Conservation (phyloP, 2,329 filamentous ascomycete species). For the Aspergillus luchuensis region DNA sequence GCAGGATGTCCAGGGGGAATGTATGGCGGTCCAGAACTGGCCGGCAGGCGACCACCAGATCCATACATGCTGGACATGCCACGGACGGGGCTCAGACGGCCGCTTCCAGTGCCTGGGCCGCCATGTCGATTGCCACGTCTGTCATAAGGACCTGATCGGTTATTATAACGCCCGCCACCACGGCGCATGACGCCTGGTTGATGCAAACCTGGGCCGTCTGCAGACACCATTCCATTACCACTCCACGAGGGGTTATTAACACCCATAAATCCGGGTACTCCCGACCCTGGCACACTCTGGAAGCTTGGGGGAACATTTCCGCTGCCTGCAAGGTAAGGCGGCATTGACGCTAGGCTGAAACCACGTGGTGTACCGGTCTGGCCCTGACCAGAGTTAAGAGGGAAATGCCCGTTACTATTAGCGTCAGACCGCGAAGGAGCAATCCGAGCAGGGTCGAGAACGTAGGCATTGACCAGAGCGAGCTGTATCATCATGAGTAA, state of each 20-base stretch:
- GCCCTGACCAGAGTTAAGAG: conserved; percentile 72
- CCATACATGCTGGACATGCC: conserved; percentile 42
- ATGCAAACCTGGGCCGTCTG: conserved; percentile 49
- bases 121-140: conserved; percentile 61
- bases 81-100: conserved; percentile 51
- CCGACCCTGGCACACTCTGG: conserved; percentile 30
- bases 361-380: conserved; percentile 84
- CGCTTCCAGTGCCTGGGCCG: conserved; percentile 48
- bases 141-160: conserved; percentile 73
- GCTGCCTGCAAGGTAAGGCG: conserved; percentile 58
- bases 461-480: conserved; percentile 88
- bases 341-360: conserved; percentile 77
- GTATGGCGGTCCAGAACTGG: conserved; percentile 34
- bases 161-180: conserved; percentile 63
- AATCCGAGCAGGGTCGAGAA: conserved; percentile 91
- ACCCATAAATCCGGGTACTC: conserved; percentile 39
- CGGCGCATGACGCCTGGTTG: conserved; percentile 69
- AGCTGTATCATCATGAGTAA: conserved; percentile 60
- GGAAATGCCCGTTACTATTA: conserved; percentile 95
- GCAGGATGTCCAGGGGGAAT: conserved; percentile 45
- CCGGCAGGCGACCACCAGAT: conserved; percentile 34
- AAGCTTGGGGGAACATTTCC: conserved; percentile 44
- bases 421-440: conserved; percentile 90
- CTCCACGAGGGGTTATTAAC: conserved; percentile 32
- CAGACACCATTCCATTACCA: conserved; percentile 37